A percentile compares a stretch with the other conserved stretches of the same genome.
phyloP scores from a whole-genome alignment of 805 yeast species.

The Danielia reshetovae region DNA sequence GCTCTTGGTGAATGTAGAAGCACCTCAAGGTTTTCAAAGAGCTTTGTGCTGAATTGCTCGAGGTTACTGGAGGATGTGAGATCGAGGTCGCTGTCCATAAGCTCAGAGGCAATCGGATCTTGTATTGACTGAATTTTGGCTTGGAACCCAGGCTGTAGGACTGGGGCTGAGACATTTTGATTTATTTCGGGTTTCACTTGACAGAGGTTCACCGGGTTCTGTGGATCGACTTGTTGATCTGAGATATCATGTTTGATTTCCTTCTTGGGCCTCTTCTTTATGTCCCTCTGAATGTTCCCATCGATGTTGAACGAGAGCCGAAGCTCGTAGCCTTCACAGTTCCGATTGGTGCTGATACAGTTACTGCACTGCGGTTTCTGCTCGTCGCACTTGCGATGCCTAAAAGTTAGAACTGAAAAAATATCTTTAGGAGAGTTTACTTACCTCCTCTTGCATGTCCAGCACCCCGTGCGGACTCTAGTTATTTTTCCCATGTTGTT shows the following conservation, averaged over 20 bases:
- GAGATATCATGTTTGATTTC: conserved; percentile 10
- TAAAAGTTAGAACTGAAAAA: conserved; percentile 7
- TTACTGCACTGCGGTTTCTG: conserved; percentile 48
- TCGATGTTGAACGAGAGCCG: conserved; percentile 49
- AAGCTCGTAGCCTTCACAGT: conserved; percentile 49
- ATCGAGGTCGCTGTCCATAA: not conserved
- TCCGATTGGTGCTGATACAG: conserved; percentile 40
- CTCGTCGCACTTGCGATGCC: conserved; percentile 57
- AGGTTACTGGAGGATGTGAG: conserved; percentile 6
- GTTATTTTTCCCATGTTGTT: conserved; percentile 43
- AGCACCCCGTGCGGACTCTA: conserved; percentile 54
- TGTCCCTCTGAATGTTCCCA: not conserved
- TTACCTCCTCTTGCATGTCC: conserved; percentile 52
- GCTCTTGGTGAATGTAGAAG: conserved; percentile 13
- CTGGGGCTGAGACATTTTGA: too few species aligned
- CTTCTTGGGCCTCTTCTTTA: not conserved
- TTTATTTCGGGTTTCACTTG: too few species aligned
- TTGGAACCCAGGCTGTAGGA: too few species aligned
- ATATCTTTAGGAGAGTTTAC: conserved; percentile 12
- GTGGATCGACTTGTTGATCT: conserved; percentile 11
- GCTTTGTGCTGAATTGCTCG: conserved; percentile 20
- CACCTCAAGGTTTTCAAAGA: conserved; percentile 25
- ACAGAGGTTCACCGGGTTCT: too few species aligned
- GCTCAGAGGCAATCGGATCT: not conserved
- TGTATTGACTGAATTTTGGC: too few species aligned